Base-by-base conservation (phyloP, 2,329 filamentous ascomycete genomes). In the Colletotrichum tanaceti region DNA sequence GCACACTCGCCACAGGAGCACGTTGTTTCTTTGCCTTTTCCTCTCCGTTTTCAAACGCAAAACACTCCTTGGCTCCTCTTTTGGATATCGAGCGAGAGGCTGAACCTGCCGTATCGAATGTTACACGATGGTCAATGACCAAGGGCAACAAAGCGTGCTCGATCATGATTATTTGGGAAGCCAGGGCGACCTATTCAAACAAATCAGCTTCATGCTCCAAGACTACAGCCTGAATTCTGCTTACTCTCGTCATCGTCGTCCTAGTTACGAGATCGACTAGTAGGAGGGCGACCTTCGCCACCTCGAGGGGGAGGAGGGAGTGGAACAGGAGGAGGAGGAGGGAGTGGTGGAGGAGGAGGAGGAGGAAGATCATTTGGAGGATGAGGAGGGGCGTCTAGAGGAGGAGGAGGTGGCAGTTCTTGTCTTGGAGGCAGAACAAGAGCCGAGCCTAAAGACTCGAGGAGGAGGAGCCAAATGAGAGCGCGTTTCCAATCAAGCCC, bases 381-480 rank as follows among this genome's bases (percentile, higher is more conserved):
- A 47, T 39, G 1, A 47, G 49, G 50, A 16, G 41, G 55, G n/a
- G n/a, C n/a, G n/a, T n/a, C n/a, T n/a, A n/a, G 49, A 1, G 59
- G 49, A 47, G 49, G 1, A 47, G 49, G 50, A 16, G 41, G 55
- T n/a, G n/a, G n/a, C n/a, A n/a, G n/a, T n/a, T n/a, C n/a, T n/a
- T n/a, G n/a, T n/a, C n/a, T n/a, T 2, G 47, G 35, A 44, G 61
- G 61, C 13, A 68, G 11, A 16, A 38, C 61, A 2, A 68, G n/a
- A 14, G 41, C 65, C 4, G 41, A 43, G 9, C 46, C 65, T 14
- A 68, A 16, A 10, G 61, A 50, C 14, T 65, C 53, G 11, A 68
- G 38, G 22, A 68, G 24, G 14, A 68, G 32, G 1, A 68, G 11
- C n/a, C 54, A 61, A 35, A 65, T 10, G 1, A 65, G 22, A n/a